Evolutionary conservation across 2,329 filamentous ascomycete species (phyloP).

Genomic region (Pyricularia grisea): DNA sequence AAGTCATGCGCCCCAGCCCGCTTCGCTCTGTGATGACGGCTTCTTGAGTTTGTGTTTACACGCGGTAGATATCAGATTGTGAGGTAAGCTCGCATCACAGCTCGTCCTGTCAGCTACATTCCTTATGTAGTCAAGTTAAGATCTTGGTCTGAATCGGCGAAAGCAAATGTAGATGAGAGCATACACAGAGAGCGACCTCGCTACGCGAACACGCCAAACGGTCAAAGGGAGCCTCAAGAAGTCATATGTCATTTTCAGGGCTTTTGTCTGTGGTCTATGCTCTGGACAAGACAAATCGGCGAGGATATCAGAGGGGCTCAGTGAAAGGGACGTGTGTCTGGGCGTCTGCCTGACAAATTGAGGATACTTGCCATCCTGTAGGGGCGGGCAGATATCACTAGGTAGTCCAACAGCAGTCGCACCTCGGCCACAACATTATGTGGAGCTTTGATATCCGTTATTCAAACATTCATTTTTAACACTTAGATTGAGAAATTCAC

Average conservation of each 20-base stretch:
- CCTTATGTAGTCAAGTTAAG: constrained; percentile 1
- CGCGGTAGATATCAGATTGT: constrained; percentile 11
- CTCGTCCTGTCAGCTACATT: neutral
- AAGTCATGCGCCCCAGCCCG: constrained; percentile 55
- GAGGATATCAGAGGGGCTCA: neutral
- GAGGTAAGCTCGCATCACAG: constrained; percentile 10
- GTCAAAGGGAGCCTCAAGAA: neutral
- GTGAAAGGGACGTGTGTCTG: neutral
- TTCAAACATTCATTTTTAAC: neutral
- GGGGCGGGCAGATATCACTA: neutral
- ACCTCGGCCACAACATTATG: neutral
- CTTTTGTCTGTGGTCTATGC: neutral
- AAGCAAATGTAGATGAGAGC: constrained; percentile 1
- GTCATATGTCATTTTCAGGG: neutral
- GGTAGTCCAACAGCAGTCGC: neutral
- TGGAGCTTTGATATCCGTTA: neutral
- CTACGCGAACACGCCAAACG: neutral
- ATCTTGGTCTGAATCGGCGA: neutral
- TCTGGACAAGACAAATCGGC: neutral
- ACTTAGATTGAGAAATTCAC: neutral
- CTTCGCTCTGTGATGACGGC: constrained; percentile 60
- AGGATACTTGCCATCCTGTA: neutral
- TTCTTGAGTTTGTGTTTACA: constrained; percentile 34
- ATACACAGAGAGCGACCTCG: neutral
- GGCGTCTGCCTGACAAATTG: neutral